Evolutionary conservation across 2,329 filamentous ascomycete species (phyloP), one percentile per base, ranked within the genome.

Genomic region (Acrodontium crateriforme): DNA sequence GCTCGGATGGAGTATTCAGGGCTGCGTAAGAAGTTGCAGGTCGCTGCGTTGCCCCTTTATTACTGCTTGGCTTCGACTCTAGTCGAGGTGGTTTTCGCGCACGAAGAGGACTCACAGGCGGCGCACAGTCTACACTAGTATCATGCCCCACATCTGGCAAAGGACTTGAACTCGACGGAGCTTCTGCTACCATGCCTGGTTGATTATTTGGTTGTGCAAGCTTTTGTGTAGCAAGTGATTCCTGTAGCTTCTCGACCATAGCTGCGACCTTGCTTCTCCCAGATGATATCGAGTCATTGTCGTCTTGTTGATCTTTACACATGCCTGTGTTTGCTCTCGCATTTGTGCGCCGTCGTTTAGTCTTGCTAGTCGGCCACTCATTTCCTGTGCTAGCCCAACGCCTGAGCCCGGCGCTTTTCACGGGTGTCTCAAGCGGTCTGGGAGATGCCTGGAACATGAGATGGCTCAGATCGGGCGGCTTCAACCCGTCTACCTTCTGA

Each of bases 381-480:
- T 60, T 51, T 8, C 62, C 62, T 30, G 61, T 64, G 40, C 62
- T 66, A 15, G 58, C 58, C 62, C 62, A 66, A 35, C 62, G 46
- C 26, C 62, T 49, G 25, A 65, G 45, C 3, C 60, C 60, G 12
- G 61, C 56, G 34, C 55, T 60, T 31, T 62, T 62, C 8, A 54
- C 54, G 16, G 55, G 58, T 9, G 57, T 53, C 29, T 47, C 49
- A n/a, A 46, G 37, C 4, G 59, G 60, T 12, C 54, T 53, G 13
- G 62, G 62, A 1, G 62, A 65, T 1, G 56, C 55, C 25, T 61
- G 57, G 31, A 56, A 54, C 28, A 60, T 56, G 12, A 63, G 46
- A 34, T 58, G 56, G 16, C 54, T 55, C 27, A 63, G 53, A 1
- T 58, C 52, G 5, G 58, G 47, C 15, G 47, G 44, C 26, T 55